Evolutionary conservation across 2,329 filamentous ascomycete species (phyloP).

Genomic region (Neonectria magnoliae): DNA sequence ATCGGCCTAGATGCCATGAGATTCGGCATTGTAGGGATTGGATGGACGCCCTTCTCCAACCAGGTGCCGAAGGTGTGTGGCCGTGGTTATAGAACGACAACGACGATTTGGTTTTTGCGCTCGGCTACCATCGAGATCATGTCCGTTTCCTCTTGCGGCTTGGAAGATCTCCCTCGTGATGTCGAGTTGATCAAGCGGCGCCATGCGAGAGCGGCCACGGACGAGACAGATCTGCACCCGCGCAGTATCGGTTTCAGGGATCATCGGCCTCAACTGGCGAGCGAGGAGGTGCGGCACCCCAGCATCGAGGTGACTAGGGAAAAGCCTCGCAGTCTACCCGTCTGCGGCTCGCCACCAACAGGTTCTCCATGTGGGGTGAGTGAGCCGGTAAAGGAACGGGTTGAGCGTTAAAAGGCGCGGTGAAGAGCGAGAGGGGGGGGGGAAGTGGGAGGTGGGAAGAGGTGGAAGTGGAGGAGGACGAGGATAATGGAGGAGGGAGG

Average conservation of each 20-base stretch:
- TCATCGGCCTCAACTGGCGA: background rate
- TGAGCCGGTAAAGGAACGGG: slow-evolving; percentile 28
- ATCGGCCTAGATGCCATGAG: background rate
- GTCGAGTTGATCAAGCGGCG: slow-evolving; percentile 22
- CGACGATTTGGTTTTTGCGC: background rate
- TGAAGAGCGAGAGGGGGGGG: slow-evolving; percentile 21
- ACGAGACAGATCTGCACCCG: slow-evolving; percentile 37
- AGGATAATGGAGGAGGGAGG: slow-evolving; percentile 13
- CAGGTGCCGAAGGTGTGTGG: slow-evolving; percentile 6
- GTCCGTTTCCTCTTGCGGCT: background rate
- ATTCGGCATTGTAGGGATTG: slow-evolving; percentile 10
- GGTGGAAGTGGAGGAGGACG: slow-evolving; percentile 15
- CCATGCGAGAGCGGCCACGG: slow-evolving; percentile 20
- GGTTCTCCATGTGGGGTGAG: slow-evolving; percentile 37
- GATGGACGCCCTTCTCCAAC: slow-evolving; percentile 10
- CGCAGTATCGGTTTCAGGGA: slow-evolving; percentile 29
- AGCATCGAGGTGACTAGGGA: slow-evolving; percentile 20
- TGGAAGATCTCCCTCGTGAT: background rate
- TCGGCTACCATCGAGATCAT: background rate
- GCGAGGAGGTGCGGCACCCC: slow-evolving; percentile 9
- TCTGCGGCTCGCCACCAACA: slow-evolving; percentile 33
- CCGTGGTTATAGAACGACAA: background rate
- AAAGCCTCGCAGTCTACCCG: slow-evolving; percentile 17
- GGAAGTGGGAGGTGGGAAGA: slow-evolving; percentile 20
- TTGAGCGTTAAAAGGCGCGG: slow-evolving; percentile 31